Conservation (phyloP, 805 yeast genomes). For the Metschnikowia lochheadii region DNA sequence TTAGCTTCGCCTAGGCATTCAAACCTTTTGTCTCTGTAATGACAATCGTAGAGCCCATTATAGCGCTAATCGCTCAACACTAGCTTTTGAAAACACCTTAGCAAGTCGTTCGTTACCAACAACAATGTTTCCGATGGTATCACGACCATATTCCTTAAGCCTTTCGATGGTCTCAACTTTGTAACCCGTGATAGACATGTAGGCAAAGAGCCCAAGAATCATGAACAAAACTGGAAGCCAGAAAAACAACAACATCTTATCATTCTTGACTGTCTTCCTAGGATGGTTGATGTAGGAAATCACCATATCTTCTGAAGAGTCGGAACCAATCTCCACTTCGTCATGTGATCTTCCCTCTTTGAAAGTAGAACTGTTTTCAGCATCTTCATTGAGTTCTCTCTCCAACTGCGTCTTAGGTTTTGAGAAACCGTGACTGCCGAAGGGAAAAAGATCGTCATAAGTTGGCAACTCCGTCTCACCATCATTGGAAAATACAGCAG, state of each 20-base stretch:
- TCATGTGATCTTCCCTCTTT: conserved; percentile 16
- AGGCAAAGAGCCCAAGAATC: conserved; percentile 47
- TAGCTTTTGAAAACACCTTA: conserved; percentile 29
- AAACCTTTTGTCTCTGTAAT: neutral
- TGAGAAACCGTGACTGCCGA: conserved; percentile 25
- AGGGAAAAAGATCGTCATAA: conserved; percentile 74
- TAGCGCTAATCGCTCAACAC: neutral
- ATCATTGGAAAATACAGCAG: conserved; percentile 35
- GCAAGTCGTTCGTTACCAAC: conserved; percentile 41
- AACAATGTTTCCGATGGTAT: conserved; percentile 38
- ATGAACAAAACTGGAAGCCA: conserved; percentile 79
- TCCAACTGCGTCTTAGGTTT: conserved; percentile 36
- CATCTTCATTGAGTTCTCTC: conserved; percentile 25
- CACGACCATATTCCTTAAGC: conserved; percentile 32
- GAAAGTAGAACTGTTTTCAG: neutral
- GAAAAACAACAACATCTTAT: conserved; percentile 80
- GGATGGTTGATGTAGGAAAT: conserved; percentile 41
- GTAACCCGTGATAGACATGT: conserved; percentile 39
- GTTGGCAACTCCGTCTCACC: conserved; percentile 49
- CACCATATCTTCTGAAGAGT: conserved; percentile 42
- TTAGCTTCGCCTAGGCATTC: neutral
- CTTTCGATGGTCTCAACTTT: conserved; percentile 33
- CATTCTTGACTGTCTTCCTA: conserved; percentile 56
- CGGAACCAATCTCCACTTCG: conserved; percentile 34
- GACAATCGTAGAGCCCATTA: neutral